A percentile compares a stretch with the other conserved stretches of the same genome.
These are phyloP conservation scores for Closterium sp. DNA, from an alignment of 139 green algal genomes.

Conservation along the genomic window DNA sequence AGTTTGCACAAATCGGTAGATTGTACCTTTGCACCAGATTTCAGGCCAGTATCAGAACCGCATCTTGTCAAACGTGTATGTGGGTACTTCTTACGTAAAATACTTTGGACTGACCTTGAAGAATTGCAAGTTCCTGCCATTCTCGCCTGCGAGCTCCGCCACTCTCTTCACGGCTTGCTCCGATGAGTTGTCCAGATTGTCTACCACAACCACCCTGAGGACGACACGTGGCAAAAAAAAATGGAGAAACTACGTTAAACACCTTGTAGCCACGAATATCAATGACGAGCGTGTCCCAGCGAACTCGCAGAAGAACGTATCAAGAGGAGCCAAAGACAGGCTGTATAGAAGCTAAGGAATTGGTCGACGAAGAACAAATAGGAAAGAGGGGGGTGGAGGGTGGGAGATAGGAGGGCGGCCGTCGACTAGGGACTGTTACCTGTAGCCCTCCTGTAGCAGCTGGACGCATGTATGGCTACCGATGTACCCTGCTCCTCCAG, in stretches of 20 bases:
- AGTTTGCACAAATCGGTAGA: no score
- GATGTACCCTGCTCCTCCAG: slow-evolving; percentile 8
- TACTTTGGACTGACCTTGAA: background rate
- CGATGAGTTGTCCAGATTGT: slow-evolving; percentile 35
- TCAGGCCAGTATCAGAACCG: background rate
- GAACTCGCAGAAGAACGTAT: background rate
- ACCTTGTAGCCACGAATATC: background rate
- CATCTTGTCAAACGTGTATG: background rate
- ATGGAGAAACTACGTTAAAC: background rate
- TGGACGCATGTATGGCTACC: slow-evolving; percentile 3
- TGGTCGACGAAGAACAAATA: no score
- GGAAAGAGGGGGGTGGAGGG: no score
- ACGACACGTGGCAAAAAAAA: background rate
- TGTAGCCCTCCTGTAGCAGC: background rate
- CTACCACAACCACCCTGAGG: slow-evolving; percentile 33
- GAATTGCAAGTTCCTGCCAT: slow-evolving; percentile 10
- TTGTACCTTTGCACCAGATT: background rate
- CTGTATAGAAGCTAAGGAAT: no score
- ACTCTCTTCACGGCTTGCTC: slow-evolving; percentile 29
- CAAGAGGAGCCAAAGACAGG: background rate
- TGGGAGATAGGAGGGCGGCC: no score
- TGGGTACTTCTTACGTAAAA: background rate
- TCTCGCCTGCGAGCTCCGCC: slow-evolving; percentile 19
- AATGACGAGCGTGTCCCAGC: background rate
- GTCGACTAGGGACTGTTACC: background rate